These are phyloP conservation scores for Erythrobasidium yunnanense DNA, from an alignment of 768 basidiomycete species.

Conservation along the genomic window DNA sequence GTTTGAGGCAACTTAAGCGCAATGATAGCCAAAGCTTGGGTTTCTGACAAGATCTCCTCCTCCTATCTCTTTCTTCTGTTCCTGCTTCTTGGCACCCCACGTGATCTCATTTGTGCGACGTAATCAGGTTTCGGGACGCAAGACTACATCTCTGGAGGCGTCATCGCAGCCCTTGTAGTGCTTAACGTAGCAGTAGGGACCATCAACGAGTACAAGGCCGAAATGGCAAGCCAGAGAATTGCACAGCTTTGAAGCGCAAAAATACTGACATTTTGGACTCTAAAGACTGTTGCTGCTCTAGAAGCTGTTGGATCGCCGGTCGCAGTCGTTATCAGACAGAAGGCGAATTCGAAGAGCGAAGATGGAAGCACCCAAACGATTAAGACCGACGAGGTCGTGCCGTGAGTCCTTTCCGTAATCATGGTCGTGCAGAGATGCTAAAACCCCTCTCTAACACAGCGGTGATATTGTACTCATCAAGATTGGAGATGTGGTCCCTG, in stretches of 20 bases:
- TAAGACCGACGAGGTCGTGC: constrained; percentile 40
- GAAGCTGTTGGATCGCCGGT: constrained; percentile 43
- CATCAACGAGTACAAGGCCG: constrained; percentile 30
- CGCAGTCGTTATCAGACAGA: constrained; percentile 41
- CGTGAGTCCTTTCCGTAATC: too few species aligned
- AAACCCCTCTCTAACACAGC: constrained; percentile 24
- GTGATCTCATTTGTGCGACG: background rate
- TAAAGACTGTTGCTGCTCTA: constrained; percentile 43
- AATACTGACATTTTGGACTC: background rate
- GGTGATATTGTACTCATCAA: constrained; percentile 44
- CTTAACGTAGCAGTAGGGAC: constrained; percentile 26
- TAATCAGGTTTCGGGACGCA: constrained; percentile 1
- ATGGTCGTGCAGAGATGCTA: too few species aligned
- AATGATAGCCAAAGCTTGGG: constrained; percentile 50
- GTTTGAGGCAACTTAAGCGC: too few species aligned
- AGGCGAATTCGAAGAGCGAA: constrained; percentile 3
- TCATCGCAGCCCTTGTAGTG: constrained; percentile 29
- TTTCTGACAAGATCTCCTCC: too few species aligned
- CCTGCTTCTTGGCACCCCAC: too few species aligned
- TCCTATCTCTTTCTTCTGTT: too few species aligned
- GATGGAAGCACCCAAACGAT: constrained; percentile 31
- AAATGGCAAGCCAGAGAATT: constrained; percentile 9
- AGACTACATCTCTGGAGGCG: constrained; percentile 26
- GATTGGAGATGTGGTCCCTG: constrained; percentile 45
- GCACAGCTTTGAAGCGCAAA: background rate